These are phyloP conservation scores for Aquanectria penicillioides DNA, from an alignment of 2,329 filamentous ascomycete species.

Conservation along the genomic window DNA sequence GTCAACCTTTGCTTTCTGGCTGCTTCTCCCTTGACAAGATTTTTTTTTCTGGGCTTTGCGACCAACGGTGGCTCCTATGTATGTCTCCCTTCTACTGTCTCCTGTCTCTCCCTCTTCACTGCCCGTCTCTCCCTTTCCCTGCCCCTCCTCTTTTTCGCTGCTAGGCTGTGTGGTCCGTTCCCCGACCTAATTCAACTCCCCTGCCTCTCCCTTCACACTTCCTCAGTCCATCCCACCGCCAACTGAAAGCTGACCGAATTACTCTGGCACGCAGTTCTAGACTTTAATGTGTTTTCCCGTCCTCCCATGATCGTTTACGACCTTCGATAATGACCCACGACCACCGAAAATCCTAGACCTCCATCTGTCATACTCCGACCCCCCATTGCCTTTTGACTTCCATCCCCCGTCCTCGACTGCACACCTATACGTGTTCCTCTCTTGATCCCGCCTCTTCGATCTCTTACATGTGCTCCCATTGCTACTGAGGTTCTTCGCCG, in stretches of 20 bases:
- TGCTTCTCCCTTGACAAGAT: neutral
- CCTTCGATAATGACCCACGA: slow-evolving; percentile 41
- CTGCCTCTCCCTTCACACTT: slow-evolving; percentile 27
- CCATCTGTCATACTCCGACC: slow-evolving; percentile 24
- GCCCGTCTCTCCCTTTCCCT: slow-evolving; percentile 27
- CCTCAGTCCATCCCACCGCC: slow-evolving; percentile 26
- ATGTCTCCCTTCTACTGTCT: slow-evolving; percentile 22
- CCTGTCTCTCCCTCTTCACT: no score
- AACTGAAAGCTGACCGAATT: slow-evolving; percentile 33
- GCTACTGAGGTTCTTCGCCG: slow-evolving; percentile 26
- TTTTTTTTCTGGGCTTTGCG: neutral
- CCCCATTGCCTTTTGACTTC: slow-evolving; percentile 21
- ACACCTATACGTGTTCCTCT: neutral
- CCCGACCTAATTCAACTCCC: slow-evolving; percentile 35
- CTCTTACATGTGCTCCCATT: slow-evolving; percentile 32
- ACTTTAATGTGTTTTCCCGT: slow-evolving; percentile 39
- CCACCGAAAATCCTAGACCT: slow-evolving; percentile 31
- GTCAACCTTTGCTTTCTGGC: neutral
- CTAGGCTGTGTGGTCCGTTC: slow-evolving; percentile 35
- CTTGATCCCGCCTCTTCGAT: slow-evolving; percentile 13
- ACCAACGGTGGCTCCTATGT: slow-evolving; percentile 18
- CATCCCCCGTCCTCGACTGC: slow-evolving; percentile 11
- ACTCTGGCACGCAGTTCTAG: slow-evolving; percentile 37
- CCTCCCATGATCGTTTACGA: slow-evolving; percentile 40
- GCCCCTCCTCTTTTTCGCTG: slow-evolving; percentile 40